Evolutionary conservation across 768 basidiomycete species (phyloP), one percentile per base, ranked within the genome.

Genomic region (Tricholomella constricta): DNA sequence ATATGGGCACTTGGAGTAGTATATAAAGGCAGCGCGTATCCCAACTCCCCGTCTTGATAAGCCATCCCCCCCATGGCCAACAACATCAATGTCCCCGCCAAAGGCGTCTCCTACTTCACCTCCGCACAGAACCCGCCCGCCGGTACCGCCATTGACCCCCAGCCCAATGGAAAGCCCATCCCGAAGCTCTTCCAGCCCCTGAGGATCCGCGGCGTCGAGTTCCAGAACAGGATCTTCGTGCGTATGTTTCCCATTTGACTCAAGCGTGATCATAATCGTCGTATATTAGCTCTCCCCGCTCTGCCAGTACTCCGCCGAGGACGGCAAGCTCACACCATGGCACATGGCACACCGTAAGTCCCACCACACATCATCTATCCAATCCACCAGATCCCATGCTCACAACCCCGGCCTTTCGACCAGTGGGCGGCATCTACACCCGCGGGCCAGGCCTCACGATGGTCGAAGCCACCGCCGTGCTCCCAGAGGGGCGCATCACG

Each of bases 381-480:
- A 14, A n/a, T n/a, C 31, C 31, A 32, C 36, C 4, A n/a, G 14
- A 14, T 19, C 7, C 36, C 12, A 8, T 4, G 17, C 36, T 37
- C 12, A 8, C n/a, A n/a, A n/a, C n/a, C n/a, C n/a, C n/a, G 15
- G 1, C 50, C 26, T 25, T 8, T 48, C 31, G 44, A 50, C 11
- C 38, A 83, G 82, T 83, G 40, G 78, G 79, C 0, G 79, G 79
- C 3, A 81, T 84, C 45, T 60, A 80, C 43, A 75, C 72, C 4
- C 79, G 82, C 10, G 74, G 74, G 5, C 80, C 86, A 0, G 86
- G 83, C 0, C 69, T 83, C 1, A 76, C 84, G 50, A 71, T 83
- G 37, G 68, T 87, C 19, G 89, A 92, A 67, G 88, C 87, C 1
- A 82, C 84, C 0, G 81, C 83, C 8, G 80, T 88, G 12, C 59